phyloP scores from a whole-genome alignment of 2,329 filamentous ascomycete genomes.

The Knoxdaviesia proteae region DNA sequence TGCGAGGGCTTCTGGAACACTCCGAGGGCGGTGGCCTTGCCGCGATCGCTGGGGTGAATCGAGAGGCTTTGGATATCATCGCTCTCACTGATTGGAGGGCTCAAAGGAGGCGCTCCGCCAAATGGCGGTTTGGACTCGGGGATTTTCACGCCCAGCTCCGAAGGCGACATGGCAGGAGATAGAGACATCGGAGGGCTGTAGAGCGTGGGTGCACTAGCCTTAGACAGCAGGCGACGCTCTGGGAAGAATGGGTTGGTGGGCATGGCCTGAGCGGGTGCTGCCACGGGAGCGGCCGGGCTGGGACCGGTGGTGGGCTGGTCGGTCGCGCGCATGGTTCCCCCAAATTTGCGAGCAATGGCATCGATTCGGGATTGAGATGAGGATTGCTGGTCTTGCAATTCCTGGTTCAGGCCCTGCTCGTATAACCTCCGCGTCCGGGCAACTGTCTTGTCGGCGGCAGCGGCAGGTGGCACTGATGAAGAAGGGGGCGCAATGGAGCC shows the following conservation, averaged over 20 bases:
- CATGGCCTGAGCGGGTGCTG: too few species aligned
- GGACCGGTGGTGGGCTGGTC: conserved; percentile 24
- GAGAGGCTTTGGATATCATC: conserved; percentile 45
- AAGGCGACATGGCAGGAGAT: conserved; percentile 1
- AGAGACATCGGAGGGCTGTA: conserved; percentile 3
- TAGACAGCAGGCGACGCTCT: conserved; percentile 25
- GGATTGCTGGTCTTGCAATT: conserved; percentile 60
- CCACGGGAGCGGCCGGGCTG: background rate
- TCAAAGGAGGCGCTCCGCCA: conserved; percentile 18
- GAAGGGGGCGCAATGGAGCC: conserved; percentile 5
- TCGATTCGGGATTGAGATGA: conserved; percentile 64
- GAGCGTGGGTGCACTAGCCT: conserved; percentile 49
- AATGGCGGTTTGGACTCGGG: conserved; percentile 13
- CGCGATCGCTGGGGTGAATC: conserved; percentile 55
- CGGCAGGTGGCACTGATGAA: too few species aligned
- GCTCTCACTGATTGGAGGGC: conserved; percentile 44
- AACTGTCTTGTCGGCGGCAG: conserved; percentile 18
- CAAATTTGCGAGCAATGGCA: conserved; percentile 43
- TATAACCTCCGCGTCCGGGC: conserved; percentile 60
- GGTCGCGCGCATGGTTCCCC: conserved; percentile 22
- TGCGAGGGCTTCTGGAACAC: conserved; percentile 48
- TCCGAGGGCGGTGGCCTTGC: conserved; percentile 55
- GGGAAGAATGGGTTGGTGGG: too few species aligned
- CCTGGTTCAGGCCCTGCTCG: conserved; percentile 60
- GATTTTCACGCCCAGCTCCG: conserved; percentile 5